Evolutionary conservation across 352 stramenopile species (phyloP).

Genomic region (Globisporangium mamillatum): DNA sequence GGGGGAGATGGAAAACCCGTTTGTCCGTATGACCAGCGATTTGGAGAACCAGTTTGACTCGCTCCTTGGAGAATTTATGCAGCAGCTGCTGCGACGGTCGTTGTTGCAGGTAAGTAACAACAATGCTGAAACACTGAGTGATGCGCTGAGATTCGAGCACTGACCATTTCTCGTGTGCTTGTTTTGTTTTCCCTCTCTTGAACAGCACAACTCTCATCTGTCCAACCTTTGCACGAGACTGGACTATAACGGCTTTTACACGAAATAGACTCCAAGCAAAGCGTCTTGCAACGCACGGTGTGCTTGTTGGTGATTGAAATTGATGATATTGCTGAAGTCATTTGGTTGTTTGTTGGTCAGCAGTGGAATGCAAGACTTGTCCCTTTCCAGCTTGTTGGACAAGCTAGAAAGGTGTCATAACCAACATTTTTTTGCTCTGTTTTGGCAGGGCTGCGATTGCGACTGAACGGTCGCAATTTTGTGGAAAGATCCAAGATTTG

Average conservation of each 20-base stretch:
- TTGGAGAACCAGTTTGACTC: conserved; percentile 87
- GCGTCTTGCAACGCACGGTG: not conserved
- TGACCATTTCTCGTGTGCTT: not conserved
- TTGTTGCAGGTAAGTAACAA: conserved; percentile 60
- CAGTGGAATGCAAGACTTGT: not conserved
- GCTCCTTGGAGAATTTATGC: conserved; percentile 87
- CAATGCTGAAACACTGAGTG: not conserved
- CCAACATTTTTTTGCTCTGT: not conserved
- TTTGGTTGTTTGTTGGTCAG: not conserved
- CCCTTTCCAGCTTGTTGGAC: not conserved
- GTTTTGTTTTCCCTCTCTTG: conserved; percentile 1
- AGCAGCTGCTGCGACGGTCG: conserved; percentile 80
- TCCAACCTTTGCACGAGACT: conserved; percentile 62
- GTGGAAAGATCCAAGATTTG: conserved; percentile 11
- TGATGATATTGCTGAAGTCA: not conserved
- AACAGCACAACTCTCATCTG: conserved; percentile 62
- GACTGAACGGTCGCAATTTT: conserved; percentile 2
- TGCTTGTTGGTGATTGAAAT: conserved; percentile 1
- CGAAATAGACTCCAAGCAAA: conserved; percentile 32
- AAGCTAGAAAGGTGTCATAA: too few species aligned
- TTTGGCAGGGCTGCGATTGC: not conserved
- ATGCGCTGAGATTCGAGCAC: not conserved
- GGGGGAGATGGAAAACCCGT: conserved; percentile 67
- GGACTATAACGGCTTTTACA: conserved; percentile 74
- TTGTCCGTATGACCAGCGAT: conserved; percentile 73